A percentile compares a stretch with the other conserved stretches of the same genome.
These are phyloP conservation scores for Peziza echinospora DNA, from an alignment of 495 filamentous ascomycete species.

Conservation along the genomic window DNA sequence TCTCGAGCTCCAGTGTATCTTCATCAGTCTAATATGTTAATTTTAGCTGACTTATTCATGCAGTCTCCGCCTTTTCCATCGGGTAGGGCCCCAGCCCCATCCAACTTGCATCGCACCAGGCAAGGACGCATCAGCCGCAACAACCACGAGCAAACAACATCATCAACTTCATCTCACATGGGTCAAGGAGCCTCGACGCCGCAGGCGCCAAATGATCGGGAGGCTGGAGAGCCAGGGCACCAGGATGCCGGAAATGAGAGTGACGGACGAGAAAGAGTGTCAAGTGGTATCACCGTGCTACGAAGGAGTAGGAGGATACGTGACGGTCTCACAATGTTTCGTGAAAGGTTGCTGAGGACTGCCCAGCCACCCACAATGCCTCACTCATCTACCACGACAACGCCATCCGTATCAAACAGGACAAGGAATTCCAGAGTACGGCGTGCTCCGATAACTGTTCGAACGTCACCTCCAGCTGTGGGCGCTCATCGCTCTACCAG, in stretches of 20 bases:
- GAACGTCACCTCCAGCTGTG: slow-evolving; percentile 15
- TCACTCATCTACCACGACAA: no score
- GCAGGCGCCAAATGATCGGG: slow-evolving; percentile 10
- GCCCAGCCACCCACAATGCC: slow-evolving; percentile 1
- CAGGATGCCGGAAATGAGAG: slow-evolving; percentile 1
- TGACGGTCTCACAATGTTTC: slow-evolving; percentile 12
- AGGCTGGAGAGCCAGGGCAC: slow-evolving; percentile 2
- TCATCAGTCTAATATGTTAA: not conserved
- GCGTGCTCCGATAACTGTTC: no score
- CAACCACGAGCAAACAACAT: not conserved
- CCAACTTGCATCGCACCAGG: not conserved
- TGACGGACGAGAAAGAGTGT: slow-evolving; percentile 4
- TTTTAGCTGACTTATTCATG: not conserved
- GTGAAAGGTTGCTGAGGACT: slow-evolving; percentile 12
- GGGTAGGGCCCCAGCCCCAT: not conserved
- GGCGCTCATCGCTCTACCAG: slow-evolving; percentile 10
- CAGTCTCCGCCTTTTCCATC: not conserved
- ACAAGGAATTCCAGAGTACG: no score
- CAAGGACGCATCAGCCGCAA: not conserved
- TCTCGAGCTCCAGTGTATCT: no score
- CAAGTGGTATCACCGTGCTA: slow-evolving; percentile 7
- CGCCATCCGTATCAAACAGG: no score
- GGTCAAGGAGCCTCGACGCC: slow-evolving; percentile 21
- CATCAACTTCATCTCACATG: slow-evolving; percentile 14
- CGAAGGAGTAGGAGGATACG: slow-evolving; percentile 17